Base-by-base conservation (phyloP, 176 grass and related monocot species). In the Paspalum vaginatum region DNA sequence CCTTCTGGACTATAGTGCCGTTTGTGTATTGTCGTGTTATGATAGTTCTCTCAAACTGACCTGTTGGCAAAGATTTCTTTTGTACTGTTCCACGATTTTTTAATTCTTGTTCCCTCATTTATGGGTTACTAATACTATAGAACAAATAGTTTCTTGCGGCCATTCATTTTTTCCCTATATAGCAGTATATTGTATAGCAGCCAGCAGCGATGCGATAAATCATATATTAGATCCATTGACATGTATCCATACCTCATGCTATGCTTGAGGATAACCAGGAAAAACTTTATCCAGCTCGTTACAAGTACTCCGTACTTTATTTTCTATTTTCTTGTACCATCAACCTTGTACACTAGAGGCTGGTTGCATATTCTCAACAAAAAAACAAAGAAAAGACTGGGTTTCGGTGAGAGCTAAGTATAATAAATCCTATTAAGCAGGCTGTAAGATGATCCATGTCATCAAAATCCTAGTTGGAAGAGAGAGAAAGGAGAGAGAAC, bases 1-100 rank as follows among this genome's bases (percentile, higher is more conserved):
- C 95, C 95, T 57, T 43, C 77, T 39, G 95, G 92, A 24, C 74
- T 98, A 73, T 98, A 91, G 70, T 85, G 56, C 38, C 21, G 81
- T 76, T 63, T 18, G 22, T 67, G 68, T 77, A 58, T 83, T 78
- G 40, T 71, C 74, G 76, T 86, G 75, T 62, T 82, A 81, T 78
- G 39, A 54, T 84, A 85, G 78, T 52, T 48, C 11, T 93, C 46
- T 60, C 20, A 13, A 57, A 73, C 65, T 24, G 51, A 27, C 21
- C 2, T 32, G 44, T 65, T 54, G 7, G 13, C 40, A 38, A 39
- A 72, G 40, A 15, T 49, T 39, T 56, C 1, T 63, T 48, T 20
- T 61, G 5, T n/a, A 22, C 41, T 50, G 50, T 73, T 53, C 15
- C 67, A 80, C 50, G 60, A 60, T 77, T 64, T 68, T 16, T 7